Base-by-base conservation (phyloP, 176 grass and related monocot species). In the Aegilops speltoides region DNA sequence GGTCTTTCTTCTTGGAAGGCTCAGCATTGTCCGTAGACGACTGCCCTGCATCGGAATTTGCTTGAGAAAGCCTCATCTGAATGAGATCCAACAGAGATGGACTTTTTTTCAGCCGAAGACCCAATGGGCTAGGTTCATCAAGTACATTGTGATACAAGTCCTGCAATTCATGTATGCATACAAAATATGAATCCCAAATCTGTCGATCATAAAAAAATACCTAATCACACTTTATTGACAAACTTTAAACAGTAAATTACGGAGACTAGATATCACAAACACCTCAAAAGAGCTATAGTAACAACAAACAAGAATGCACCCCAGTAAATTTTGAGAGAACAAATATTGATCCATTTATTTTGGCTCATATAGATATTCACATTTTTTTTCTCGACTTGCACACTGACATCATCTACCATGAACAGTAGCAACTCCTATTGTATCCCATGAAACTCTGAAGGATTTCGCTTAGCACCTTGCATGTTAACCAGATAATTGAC, bases 11-110 rank as follows among this genome's bases (percentile, higher is more conserved):
- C 67, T 94, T 89, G 41, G 77, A 62, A 86, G 69, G 77, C 38
- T 88, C 90, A 36, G 86, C 73, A 81, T 54, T 70, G 24, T 81
- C 82, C 3, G 31, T 64, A 52, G 83, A 88, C 15, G 64, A 84
- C 13, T 86, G 85, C 11, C 69, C 82, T 41, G 72, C 46, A 79
- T 6, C 64, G 10, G 91, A 80, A 63, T 95, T 93, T 65, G 89
- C 89, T 91, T 94, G 89, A 80, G 89, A 78, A 79, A 97, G 92
- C 76, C 61, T 91, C 94, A 93, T 93, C 84, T 99, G 90, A 89
- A 99, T 97, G 87, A 97, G 79, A 90, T 97, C 97, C 75, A 94
- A 46, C 31, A 99, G 82, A 82, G 94, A 99, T 28, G 90, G 97
- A 22, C 94, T 99, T 75, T 99, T 99, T 72, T 85, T 97, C n/a